Base-by-base conservation (phyloP, 108 stramenopile species). In the Fragilariopsis cylindrus region DNA sequence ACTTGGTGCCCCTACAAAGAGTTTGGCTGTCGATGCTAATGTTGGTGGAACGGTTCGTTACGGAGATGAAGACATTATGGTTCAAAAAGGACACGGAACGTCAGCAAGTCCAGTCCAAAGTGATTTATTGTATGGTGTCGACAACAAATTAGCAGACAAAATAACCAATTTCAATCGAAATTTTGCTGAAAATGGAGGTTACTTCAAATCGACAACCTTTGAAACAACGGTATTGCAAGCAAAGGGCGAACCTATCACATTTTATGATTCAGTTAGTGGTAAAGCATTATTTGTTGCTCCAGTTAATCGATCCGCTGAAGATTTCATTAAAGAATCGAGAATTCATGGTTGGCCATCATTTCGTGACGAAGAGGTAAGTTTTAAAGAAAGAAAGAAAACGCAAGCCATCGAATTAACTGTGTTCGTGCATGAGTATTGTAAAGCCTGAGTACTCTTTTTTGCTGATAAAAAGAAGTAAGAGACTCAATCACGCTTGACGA, bases 231-330 rank as follows among this genome's bases (percentile, higher is more conserved):
- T 84, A 5, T 63, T 79, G 62, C 54, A 73, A 49, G 67, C 74
- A 21, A 75, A 79, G 60, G 30, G 30, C 30, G 73, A 56, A 55
- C 84, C 82, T 8, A 75, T 92, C 18, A 88, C 86, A 7, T 98
- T 88, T 75, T 98, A 96, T 73, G 97, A 98, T 79, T 88, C 88
- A 45, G 89, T 90, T 48, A 92, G 90, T 7, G 95, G 93, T n/a
- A 92, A 94, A 55, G 89, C 84, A 5, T 76, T 96, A 3, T 96
- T 96, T 78, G 84, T 86, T 5, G 92, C 93, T 3, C 89, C 93
- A 30, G 73, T 86, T 18, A 88, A 86, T n/a, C 81, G 97, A 19
- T 87, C 83, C 52, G 62, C 79, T 7, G 87, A 92, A 58, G 81
- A 90, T 15, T 97, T 94, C 74, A 76, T 85, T 75, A 58, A 48